Conservation (phyloP, 129 eudicot species). For the Deinandra increscens region DNA sequence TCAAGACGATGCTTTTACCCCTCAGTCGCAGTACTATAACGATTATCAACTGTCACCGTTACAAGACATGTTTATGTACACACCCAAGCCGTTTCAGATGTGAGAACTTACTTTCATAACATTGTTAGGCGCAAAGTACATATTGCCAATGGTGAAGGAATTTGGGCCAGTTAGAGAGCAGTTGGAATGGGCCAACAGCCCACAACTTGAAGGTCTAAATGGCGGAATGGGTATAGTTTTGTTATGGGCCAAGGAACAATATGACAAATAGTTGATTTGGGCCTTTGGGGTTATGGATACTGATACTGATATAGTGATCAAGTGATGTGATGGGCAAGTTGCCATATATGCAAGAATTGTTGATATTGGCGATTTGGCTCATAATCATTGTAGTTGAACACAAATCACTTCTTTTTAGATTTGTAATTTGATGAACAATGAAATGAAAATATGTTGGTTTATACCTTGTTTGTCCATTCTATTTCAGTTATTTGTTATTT, state of each 20-base stretch:
- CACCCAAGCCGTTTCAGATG: conserved; percentile 37
- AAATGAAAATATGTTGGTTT: conserved; percentile 31
- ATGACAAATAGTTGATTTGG: neutral
- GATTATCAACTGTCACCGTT: conserved; percentile 44
- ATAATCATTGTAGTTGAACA: conserved; percentile 31
- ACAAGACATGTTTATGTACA: conserved; percentile 52
- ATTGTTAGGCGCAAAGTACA: conserved; percentile 14
- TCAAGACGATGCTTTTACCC: conserved; percentile 42
- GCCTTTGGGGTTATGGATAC: no score
- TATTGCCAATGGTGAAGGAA: neutral
- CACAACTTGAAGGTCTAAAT: conserved; percentile 26
- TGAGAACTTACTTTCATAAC: conserved; percentile 3
- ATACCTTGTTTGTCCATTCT: neutral
- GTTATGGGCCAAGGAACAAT: conserved; percentile 21
- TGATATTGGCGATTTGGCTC: conserved; percentile 25
- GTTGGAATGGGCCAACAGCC: conserved; percentile 19
- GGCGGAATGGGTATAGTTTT: conserved; percentile 19
- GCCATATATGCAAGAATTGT: conserved; percentile 30
- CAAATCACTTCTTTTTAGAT: conserved; percentile 23
- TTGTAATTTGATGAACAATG: conserved; percentile 30
- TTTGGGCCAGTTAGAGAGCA: neutral
- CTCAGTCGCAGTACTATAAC: conserved; percentile 43
- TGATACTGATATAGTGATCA: no score
- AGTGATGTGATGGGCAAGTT: conserved; percentile 37
- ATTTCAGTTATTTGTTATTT: no score